Base-by-base conservation (phyloP, 768 basidiomycete species). In the Fibroporia radiculosa region DNA sequence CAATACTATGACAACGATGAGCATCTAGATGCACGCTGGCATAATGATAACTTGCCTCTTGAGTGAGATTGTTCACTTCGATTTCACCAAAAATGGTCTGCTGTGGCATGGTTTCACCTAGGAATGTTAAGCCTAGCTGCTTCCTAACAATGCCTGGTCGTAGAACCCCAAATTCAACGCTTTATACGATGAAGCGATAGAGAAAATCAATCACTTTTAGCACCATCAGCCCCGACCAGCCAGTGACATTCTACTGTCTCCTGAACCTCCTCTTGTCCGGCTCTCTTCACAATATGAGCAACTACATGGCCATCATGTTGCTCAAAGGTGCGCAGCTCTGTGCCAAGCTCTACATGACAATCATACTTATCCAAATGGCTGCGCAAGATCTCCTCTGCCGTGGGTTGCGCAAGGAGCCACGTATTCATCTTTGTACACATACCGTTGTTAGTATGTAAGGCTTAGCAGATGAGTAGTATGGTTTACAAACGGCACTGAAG, bases 161-260 rank as follows among this genome's bases (percentile, higher is more conserved):
- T n/a, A n/a, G n/a, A n/a, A n/a, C n/a, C 38, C 6, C 11, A 39
- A 29, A 16, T 10, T 10, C 26, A 25, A 20, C 13, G 7, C 8
- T 36, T 8, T 36, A 36, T 7, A 36, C 11, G 8, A 8, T 24
- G 39, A 26, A 26, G 24, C 18, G 24, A 19, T 6, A 20, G 6
- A 40, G 29, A n/a, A 31, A 31, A 18, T 32, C 4, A n/a, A 31
- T 34, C 8, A 62, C 64, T 58, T 49, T 51, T 56, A 0, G 66
- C 72, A 13, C 70, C 69, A 47, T 73, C 74, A 0, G 65, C 57
- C 2, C 71, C 71, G 13, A 73, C 54, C 0, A 75, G 51, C 51
- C 60, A 72, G 3, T 58, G 52, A n/a, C 49, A 54, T 7, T 46
- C 52, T 3, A 60, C 48, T 3, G 34, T 55, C 48, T 72, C 67